phyloP scores from a whole-genome alignment of 2,329 filamentous ascomycete species.

The Talaromyces sp. region DNA sequence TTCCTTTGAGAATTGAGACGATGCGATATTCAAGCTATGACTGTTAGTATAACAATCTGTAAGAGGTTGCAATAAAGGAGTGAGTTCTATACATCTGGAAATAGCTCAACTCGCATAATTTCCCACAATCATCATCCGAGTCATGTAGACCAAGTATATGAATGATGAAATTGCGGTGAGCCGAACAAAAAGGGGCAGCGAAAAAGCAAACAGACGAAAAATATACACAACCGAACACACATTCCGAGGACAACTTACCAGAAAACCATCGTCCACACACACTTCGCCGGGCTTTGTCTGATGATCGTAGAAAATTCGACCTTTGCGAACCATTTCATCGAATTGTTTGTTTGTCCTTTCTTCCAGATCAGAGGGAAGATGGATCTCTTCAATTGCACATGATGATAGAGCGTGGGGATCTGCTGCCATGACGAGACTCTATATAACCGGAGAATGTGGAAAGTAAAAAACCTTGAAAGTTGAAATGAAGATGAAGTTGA shows the following conservation, averaged over 20 bases:
- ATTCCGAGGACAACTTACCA: slow-evolving; percentile 21
- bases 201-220: not conserved
- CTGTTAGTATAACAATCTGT: not conserved
- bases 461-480: not conserved
- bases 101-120: not conserved
- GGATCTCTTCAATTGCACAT: slow-evolving; percentile 15
- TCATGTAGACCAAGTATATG: not conserved
- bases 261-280: slow-evolving; percentile 27
- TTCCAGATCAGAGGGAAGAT: slow-evolving; percentile 31
- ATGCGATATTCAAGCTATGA: slow-evolving; percentile 26
- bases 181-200: not conserved
- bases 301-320: slow-evolving; percentile 26
- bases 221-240: not conserved
- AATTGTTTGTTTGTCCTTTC: slow-evolving; percentile 22
- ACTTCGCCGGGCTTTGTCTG: slow-evolving; percentile 24
- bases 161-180: slow-evolving; percentile 17
- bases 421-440: not conserved
- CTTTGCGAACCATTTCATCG: slow-evolving; percentile 25
- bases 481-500: not conserved
- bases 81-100: not conserved
- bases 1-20: slow-evolving; percentile 26
- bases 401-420: not conserved
- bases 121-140: not conserved
- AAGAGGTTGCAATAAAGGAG: not conserved
- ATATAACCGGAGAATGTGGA: not conserved